These are phyloP conservation scores for Mycena sp. DNA, from an alignment of 1,284 basidiomycete genomes.

Conservation along the genomic window DNA sequence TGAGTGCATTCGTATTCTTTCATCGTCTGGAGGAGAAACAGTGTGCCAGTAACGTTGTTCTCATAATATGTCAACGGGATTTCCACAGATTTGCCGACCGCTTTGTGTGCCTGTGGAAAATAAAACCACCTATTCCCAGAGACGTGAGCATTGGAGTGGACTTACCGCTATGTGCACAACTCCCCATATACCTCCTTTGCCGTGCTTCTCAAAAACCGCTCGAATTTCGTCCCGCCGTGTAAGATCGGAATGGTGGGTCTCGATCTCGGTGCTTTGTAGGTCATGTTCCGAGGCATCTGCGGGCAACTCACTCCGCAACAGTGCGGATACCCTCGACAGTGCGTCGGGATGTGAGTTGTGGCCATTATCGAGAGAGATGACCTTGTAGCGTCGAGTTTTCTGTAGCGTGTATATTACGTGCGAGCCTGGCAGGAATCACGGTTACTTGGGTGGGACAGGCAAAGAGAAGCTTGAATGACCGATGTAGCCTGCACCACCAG, in stretches of 20 bases:
- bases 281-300: slow-evolving; percentile 71
- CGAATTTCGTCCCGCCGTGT: slow-evolving; percentile 77
- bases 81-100: slow-evolving; percentile 97
- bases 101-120: slow-evolving; percentile 98
- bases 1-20: slow-evolving; percentile 83
- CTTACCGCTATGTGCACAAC: slow-evolving; percentile 94
- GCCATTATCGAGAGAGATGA: slow-evolving; percentile 93
- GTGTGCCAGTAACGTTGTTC: slow-evolving; percentile 90
- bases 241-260: slow-evolving; percentile 78
- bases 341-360: slow-evolving; percentile 89
- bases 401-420: slow-evolving; percentile 91
- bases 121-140: slow-evolving; percentile 2
- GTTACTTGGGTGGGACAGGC: too few relatives aligned
- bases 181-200: slow-evolving; percentile 94
- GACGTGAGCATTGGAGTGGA: slow-evolving; percentile 29
- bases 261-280: slow-evolving; percentile 74
- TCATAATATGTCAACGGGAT: slow-evolving; percentile 93
- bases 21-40: slow-evolving; percentile 89
- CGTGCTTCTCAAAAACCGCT: slow-evolving; percentile 84
- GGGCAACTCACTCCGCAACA: slow-evolving; percentile 80
- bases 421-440: slow-evolving; percentile 80
- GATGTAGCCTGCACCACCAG: too few relatives aligned
- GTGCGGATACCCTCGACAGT: slow-evolving; percentile 77
- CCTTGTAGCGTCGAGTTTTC: slow-evolving; percentile 88
- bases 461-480: too few relatives aligned